Base-by-base conservation (phyloP, 2,329 filamentous ascomycete species). In the Fusarium sp. region DNA sequence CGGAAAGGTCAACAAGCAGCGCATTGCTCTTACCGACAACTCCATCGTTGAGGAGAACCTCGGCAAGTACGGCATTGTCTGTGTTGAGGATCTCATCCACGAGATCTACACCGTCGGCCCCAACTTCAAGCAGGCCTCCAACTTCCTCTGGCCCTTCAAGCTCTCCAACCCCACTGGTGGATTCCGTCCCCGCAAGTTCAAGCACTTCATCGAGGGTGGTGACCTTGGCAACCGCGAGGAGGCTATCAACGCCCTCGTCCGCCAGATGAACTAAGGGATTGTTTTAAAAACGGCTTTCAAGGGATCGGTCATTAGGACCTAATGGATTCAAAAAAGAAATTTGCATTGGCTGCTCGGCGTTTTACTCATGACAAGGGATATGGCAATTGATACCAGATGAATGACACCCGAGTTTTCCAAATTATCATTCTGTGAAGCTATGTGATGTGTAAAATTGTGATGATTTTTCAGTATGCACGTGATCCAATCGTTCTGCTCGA, bases 121-220 rank as follows among this genome's bases (percentile, higher is more conserved):
- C 88, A 98, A 98, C 91, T 97, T 96, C 92, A 98, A 98, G 92
- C 94, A 98, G 88, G 94, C 93, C 80, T 90, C 91, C 87, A 99
- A 98, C 92, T 98, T 98, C 91, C 87, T 98, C 77, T 99, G 96
- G 96, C 96, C 96, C 82, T 99, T 99, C 91, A 98, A 99, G 92
- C 92, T 99, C 77, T 94, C 90, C 90, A 98, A 97, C 91, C 96
- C 96, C 81, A 98, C 87, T 78, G 96, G 96, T 83, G 95, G 96
- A 75, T 99, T 98, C 94, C 92, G 92, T 78, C 85, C 92, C 79
- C 90, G 96, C 86, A 99, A 98, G 89, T 98, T 98, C 91, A 96
- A 94, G 89, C 94, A 98, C 88, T 98, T 93, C 87, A 93, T 98
- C 73, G 93, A 98, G 89, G 96, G 95, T 85, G 96, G 96, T 91